Conservation (phyloP, 495 filamentous ascomycete genomes). For the Barbatosphaeria neglecta region DNA sequence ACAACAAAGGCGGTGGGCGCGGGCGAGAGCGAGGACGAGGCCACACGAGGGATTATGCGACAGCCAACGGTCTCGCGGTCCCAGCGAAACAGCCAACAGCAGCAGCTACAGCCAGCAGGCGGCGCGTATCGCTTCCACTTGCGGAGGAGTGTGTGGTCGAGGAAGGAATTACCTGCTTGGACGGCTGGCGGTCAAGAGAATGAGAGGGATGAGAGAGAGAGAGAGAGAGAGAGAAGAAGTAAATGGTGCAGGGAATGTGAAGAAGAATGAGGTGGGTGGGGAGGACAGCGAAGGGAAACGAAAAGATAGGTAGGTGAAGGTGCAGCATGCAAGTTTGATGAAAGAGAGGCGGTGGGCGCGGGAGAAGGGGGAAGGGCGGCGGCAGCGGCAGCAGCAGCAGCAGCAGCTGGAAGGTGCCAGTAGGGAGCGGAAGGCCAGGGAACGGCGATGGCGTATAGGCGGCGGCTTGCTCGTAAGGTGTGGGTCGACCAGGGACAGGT, state of each 20-base stretch:
- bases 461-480: background rate
- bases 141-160: conserved; percentile 2
- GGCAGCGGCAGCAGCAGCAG: conserved; percentile 1
- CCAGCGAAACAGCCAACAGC: background rate
- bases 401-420: background rate
- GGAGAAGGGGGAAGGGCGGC: conserved; percentile 3
- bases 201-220: conserved; percentile 17
- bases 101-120: background rate
- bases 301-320: conserved; percentile 9
- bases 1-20: background rate
- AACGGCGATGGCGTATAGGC: background rate
- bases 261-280: background rate
- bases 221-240: conserved; percentile 11
- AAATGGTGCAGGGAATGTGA: conserved; percentile 9
- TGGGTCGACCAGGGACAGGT: too few species aligned
- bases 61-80: background rate
- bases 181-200: conserved; percentile 16
- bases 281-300: background rate
- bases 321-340: conserved; percentile 6
- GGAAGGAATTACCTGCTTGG: conserved; percentile 12
- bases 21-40: background rate
- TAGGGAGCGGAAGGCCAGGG: background rate
- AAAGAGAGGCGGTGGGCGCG: conserved; percentile 3
- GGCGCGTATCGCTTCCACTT: background rate
- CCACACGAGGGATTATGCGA: background rate